Evolutionary conservation across 2,329 filamentous ascomycete species (phyloP), one percentile per base, ranked within the genome.

Genomic region (Penicillium hordei): DNA sequence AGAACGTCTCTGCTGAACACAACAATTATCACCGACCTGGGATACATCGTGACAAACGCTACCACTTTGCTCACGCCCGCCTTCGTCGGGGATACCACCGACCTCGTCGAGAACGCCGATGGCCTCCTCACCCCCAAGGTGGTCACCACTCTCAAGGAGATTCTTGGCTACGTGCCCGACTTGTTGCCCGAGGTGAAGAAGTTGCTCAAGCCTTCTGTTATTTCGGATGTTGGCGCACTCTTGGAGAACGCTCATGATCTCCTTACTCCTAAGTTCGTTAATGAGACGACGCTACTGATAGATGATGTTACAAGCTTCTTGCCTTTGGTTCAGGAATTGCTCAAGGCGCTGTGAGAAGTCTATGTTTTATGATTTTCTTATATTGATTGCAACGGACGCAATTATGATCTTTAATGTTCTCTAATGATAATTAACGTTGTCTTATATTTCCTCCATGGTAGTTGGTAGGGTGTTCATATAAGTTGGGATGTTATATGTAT

Each of bases 41-140:
- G 61, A 33, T 66, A 62, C 55, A 62, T 74, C 31, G 60, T 74
- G 21, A 67, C 65, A 40, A 74, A 74, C 49, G 71, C 68, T 8
- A 70, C 69, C 19, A 50, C 29, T 6, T 59, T 74, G 21, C 61
- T 74, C 42, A 71, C 68, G 1, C 65, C 71, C 33, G 59, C 60
- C 40, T 74, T 74, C 45, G 69, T 74, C 45, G 56, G 61, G 21
- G 69, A 70, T 21, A 73, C 71, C 3, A 60, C 60, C 13, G 58
- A 58, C 23, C 61, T 73, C 15, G 65, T 73, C 55, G 62, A 64
- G 19, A 69, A 65, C 17, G 68, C 71, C 21, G 65, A 67, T 29
- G 69, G 67, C 1, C 60, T 71, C 25, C 55, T 73, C 19, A 71
- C 68, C 6, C 68, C 69, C 19, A 55, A 66, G 25, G 61, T 70